These are phyloP conservation scores for Syncephalastrum sp. DNA, from an alignment of 371 early-diverging fungal species.

Conservation along the genomic window DNA sequence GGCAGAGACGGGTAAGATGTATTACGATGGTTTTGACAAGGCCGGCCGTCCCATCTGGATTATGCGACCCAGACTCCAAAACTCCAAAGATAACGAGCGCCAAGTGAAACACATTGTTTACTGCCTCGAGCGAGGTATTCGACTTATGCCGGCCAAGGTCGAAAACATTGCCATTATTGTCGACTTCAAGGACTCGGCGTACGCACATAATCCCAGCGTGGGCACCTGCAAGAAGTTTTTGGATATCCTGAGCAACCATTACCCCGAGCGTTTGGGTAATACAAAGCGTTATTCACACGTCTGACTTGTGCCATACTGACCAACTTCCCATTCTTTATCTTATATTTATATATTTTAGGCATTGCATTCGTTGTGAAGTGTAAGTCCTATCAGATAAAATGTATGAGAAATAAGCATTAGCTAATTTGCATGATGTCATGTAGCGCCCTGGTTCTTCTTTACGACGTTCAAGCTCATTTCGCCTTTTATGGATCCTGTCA, in stretches of 20 bases:
- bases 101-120: conserved; percentile 81
- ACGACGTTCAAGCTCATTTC: conserved; percentile 76
- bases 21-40: conserved; percentile 74
- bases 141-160: conserved; percentile 76
- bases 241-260: conserved; percentile 78
- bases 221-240: conserved; percentile 76
- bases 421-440: neutral
- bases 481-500: conserved; percentile 91
- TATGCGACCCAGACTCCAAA: conserved; percentile 75
- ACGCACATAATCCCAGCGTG: conserved; percentile 70
- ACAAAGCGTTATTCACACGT: conserved; percentile 11
- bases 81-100: conserved; percentile 74
- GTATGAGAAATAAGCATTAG: neutral
- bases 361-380: conserved; percentile 47
- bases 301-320: conserved; percentile 29
- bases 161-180: conserved; percentile 75
- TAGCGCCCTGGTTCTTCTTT: conserved; percentile 89
- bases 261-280: conserved; percentile 78
- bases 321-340: conserved; percentile 16
- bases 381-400: conserved; percentile 21
- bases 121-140: conserved; percentile 74
- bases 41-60: conserved; percentile 71
- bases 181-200: conserved; percentile 74
- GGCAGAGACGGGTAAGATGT: conserved; percentile 82
- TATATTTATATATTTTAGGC: conserved; percentile 4